Evolutionary conservation across 495 filamentous ascomycete species (phyloP), one percentile per base, ranked within the genome.

Genomic region (Penicillium roqueforti): DNA sequence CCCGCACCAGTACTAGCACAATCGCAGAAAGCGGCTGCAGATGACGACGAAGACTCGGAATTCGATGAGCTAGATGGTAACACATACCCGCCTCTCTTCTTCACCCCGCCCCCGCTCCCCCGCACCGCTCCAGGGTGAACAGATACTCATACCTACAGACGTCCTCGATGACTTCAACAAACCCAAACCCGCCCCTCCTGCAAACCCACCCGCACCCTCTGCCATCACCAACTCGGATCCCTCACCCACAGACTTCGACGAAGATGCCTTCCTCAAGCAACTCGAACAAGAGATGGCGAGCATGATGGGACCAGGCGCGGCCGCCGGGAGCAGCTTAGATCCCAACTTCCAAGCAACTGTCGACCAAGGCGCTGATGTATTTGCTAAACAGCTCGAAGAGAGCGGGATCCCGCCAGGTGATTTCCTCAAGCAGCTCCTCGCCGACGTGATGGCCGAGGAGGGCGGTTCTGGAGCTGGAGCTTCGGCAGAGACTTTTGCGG

Each of bases 21-120:
- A 51, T 25, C 44, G 13, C 39, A 53, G 13, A 40, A 52, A 36
- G 47, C 52, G 39, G 56, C 54, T 26, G 45, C 58, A 23, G 61
- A 68, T 10, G 67, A 71, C 10, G 67, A 71, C 9, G 76, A 74
- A 22, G 70, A 78, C 32, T 76, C 75, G 4, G 91, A 96, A 64
- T 79, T 95, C 18, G 91, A 96, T 65, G 92, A 97, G 66, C 74
- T 97, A 39, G 92, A 97, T 70, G 92, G 90, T 87, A 64, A 47
- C 34, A 38, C 16, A 34, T 36, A 36, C 39, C n/a, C 36, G 28
- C 37, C 47, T n/a, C 40, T 19, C 20, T 11, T 29, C n/a, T 6
- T 14, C 31, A 19, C n/a, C 46, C 22, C 37, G 13, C n/a, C 5
- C 22, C 42, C 19, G 20, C 46, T 20, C 36, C 18, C 45, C 4